These are phyloP conservation scores for Fraxinus angustifolia DNA, from an alignment of 305 asterid genomes.

Conservation along the genomic window DNA sequence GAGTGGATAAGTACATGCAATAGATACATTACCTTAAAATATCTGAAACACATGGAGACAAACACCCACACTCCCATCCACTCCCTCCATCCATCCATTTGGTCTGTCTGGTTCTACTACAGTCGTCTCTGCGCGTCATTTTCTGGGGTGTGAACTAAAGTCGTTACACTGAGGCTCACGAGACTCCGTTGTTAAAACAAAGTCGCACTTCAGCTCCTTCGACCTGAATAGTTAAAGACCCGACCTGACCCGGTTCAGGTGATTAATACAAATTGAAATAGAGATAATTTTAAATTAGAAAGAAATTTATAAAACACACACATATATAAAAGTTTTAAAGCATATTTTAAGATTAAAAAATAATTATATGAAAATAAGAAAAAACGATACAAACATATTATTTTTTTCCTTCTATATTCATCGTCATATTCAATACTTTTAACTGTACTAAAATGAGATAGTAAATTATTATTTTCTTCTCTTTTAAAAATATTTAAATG, in stretches of 20 bases:
- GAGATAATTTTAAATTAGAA: background rate
- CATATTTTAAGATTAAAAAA: background rate
- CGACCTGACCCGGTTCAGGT: background rate
- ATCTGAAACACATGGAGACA: slow-evolving; percentile 28
- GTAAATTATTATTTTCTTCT: background rate
- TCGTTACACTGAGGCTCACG: background rate
- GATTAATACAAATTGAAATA: background rate
- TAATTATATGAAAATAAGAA: background rate
- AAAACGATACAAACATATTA: background rate
- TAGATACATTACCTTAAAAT: slow-evolving; percentile 22
- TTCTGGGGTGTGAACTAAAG: background rate
- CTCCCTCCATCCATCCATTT: background rate
- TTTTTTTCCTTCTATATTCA: background rate
- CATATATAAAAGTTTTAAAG: background rate
- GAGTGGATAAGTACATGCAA: background rate
- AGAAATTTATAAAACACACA: background rate
- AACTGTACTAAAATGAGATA: background rate
- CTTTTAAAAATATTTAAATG: background rate
- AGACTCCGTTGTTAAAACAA: background rate
- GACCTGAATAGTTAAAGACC: background rate
- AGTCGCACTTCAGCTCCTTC: background rate
- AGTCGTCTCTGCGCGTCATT: background rate
- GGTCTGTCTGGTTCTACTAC: background rate
- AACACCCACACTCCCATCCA: background rate
- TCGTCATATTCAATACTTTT: background rate